These are phyloP conservation scores for Aureobasidium sp. DNA, from an alignment of 2,329 filamentous ascomycete genomes.

Conservation along the genomic window DNA sequence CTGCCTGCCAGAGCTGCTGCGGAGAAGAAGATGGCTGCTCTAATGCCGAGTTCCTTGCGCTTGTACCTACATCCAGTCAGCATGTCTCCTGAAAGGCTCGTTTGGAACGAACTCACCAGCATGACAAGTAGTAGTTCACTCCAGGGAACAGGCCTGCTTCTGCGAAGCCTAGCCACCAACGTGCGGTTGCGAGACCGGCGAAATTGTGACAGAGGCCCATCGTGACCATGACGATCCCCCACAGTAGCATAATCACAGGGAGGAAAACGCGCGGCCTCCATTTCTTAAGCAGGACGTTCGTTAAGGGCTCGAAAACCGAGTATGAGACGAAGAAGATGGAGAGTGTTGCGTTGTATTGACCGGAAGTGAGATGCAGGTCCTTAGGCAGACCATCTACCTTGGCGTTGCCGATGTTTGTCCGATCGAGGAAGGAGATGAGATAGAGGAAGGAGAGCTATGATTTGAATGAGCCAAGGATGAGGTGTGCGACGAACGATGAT, in stretches of 20 bases:
- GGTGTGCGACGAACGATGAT: background rate
- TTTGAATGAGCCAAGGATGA: background rate
- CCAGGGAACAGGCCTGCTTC: slow-evolving; percentile 52
- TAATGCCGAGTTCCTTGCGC: slow-evolving; percentile 69
- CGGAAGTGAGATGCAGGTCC: slow-evolving; percentile 56
- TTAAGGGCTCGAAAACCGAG: slow-evolving; percentile 44
- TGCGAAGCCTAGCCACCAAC: slow-evolving; percentile 28
- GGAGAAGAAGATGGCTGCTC: slow-evolving; percentile 77
- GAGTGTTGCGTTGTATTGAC: slow-evolving; percentile 51
- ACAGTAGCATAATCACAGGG: slow-evolving; percentile 43
- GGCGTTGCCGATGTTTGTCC: slow-evolving; percentile 74
- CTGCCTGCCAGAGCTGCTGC: slow-evolving; percentile 73
- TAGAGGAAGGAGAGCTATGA: slow-evolving; percentile 61
- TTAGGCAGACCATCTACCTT: slow-evolving; percentile 51
- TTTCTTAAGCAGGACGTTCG: slow-evolving; percentile 73
- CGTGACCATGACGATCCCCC: slow-evolving; percentile 63
- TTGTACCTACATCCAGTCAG: slow-evolving; percentile 45
- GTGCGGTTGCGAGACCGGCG: slow-evolving; percentile 24
- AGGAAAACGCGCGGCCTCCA: slow-evolving; percentile 66
- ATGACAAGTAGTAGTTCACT: slow-evolving; percentile 73
- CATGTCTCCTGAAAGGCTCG: no score
- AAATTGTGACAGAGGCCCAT: slow-evolving; percentile 22
- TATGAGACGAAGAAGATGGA: slow-evolving; percentile 15
- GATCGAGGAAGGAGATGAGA: slow-evolving; percentile 61
- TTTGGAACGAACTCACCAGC: slow-evolving; percentile 46